Percentiles rank a stretch among this genome's conserved stretches.
These are phyloP conservation scores for Ophioceras dolichostomum DNA, from an alignment of 2,329 filamentous ascomycete species.

Conservation along the genomic window DNA sequence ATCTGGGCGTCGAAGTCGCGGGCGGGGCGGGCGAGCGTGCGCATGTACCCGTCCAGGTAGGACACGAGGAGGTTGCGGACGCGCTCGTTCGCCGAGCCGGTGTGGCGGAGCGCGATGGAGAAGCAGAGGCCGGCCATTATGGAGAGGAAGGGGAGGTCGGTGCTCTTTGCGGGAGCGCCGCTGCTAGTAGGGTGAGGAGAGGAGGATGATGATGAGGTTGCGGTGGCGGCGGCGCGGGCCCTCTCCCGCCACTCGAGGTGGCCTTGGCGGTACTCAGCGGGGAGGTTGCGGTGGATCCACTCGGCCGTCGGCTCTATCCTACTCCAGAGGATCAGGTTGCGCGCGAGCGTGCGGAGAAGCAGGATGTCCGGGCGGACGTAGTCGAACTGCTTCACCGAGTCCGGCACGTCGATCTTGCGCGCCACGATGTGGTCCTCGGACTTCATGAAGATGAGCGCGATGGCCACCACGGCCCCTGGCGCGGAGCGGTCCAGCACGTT, in stretches of 20 bases:
- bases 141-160: conserved; percentile 85
- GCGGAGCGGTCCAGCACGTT: conserved; percentile 89
- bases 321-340: conserved; percentile 89
- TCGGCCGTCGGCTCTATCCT: conserved; percentile 58
- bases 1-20: conserved; percentile 70
- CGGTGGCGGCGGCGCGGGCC: conserved; percentile 54
- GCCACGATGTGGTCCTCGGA: conserved; percentile 80
- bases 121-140: conserved; percentile 85
- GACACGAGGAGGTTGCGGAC: conserved; percentile 73
- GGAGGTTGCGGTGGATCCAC: conserved; percentile 70
- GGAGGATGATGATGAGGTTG: conserved; percentile 36
- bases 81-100: conserved; percentile 55
- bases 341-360: conserved; percentile 76
- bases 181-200: conserved; percentile 28
- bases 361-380: conserved; percentile 91
- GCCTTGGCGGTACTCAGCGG: conserved; percentile 49
- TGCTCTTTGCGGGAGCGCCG: too few relatives aligned
- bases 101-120: conserved; percentile 60
- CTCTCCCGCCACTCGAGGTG: conserved; percentile 1
- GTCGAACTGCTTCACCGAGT: conserved; percentile 83
- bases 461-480: conserved; percentile 81
- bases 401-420: conserved; percentile 83
- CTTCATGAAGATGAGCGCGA: conserved; percentile 94
- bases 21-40: conserved; percentile 51
- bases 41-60: conserved; percentile 79